Conservation (phyloP, 73 alveolate species). For the Symbiodinium natans region DNA sequence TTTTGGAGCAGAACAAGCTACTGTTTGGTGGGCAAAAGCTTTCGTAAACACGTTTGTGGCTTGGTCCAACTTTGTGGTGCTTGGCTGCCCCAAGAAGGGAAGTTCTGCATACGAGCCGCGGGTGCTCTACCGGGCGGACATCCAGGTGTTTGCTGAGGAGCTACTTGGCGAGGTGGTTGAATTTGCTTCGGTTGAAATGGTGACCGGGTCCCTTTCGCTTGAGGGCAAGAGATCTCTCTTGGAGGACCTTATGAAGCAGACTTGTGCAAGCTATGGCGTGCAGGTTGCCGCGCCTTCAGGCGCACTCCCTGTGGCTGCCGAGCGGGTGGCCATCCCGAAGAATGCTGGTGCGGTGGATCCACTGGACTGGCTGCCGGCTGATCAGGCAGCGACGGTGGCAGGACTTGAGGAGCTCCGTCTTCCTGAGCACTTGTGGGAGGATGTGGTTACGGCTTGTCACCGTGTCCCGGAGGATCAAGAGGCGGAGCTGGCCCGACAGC, state of each 20-base stretch:
- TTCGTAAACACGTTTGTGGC: conserved; percentile 10
- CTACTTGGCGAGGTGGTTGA: conserved; percentile 44
- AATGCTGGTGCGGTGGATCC: conserved; percentile 36
- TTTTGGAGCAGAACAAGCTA: too few relatives aligned
- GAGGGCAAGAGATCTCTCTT: neutral
- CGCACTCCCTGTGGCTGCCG: conserved; percentile 18
- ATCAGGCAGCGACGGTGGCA: neutral
- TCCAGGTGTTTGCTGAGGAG: neutral
- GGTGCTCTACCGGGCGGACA: neutral
- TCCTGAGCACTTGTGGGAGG: neutral
- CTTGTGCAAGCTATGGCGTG: neutral
- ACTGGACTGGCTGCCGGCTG: neutral
- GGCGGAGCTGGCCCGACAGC: neutral
- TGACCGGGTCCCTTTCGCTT: neutral
- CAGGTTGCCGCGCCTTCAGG: neutral
- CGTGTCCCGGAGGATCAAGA: neutral
- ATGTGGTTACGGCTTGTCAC: neutral
- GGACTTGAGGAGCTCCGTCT: neutral
- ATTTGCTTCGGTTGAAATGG: neutral
- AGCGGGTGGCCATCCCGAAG: conserved; percentile 11
- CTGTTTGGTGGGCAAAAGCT: neutral
- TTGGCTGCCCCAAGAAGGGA: neutral
- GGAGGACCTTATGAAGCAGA: neutral
- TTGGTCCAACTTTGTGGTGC: conserved; percentile 1
- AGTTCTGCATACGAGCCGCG: conserved; percentile 39